phyloP scores from a whole-genome alignment of 2,329 filamentous ascomycete species.

The Scedosporium apiospermum region DNA sequence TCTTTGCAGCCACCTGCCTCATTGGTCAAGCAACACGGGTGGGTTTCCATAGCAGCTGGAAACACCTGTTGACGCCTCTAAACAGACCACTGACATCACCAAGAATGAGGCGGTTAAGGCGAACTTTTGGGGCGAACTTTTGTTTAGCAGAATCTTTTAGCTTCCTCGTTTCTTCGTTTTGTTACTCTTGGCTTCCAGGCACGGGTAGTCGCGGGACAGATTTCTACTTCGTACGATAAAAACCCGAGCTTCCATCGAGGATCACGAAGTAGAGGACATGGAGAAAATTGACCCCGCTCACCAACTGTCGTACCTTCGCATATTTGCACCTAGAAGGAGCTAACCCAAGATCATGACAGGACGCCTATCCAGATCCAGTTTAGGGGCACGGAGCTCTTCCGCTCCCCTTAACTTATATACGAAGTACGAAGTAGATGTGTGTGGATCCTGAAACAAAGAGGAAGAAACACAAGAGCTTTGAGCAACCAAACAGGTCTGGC shows the following conservation, averaged over 20 bases:
- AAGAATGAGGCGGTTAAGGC: too few relatives aligned
- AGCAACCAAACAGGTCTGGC: background rate
- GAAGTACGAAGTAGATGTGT: too few relatives aligned
- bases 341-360: background rate
- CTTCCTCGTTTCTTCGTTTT: too few relatives aligned
- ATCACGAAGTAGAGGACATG: background rate
- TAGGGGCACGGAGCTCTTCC: background rate
- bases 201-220: too few relatives aligned
- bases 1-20: background rate
- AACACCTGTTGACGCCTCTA: background rate
- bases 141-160: too few relatives aligned
- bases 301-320: background rate
- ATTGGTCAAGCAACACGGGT: background rate
- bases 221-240: too few relatives aligned
- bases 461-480: background rate
- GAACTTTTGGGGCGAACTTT: too few relatives aligned
- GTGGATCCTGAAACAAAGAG: background rate
- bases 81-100: background rate
- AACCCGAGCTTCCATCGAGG: background rate
- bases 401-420: too few relatives aligned
- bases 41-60: background rate
- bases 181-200: too few relatives aligned
- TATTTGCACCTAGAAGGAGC: background rate
- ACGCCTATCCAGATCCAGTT: background rate
- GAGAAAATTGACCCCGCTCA: background rate